Evolutionary conservation across 371 early-diverging fungal species (phyloP).

Genomic region (Circinella minor): DNA sequence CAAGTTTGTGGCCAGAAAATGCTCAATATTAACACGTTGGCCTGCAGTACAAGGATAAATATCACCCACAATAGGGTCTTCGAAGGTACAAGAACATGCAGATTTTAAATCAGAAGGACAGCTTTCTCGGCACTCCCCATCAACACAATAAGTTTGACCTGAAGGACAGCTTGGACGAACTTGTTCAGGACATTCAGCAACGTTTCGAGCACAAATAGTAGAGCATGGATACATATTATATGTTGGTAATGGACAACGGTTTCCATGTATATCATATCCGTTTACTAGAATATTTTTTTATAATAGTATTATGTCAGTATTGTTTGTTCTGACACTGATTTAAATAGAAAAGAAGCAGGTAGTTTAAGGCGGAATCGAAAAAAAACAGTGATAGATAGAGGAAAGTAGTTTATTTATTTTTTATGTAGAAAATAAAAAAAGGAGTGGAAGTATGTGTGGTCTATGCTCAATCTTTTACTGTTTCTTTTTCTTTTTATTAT

Average conservation of each 20-base stretch:
- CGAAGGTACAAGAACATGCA: slow-evolving; percentile 48
- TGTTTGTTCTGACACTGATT: too few species aligned
- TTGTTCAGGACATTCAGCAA: slow-evolving; percentile 37
- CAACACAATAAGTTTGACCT: slow-evolving; percentile 52
- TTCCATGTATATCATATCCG: slow-evolving; percentile 41
- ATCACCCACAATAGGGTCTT: slow-evolving; percentile 27
- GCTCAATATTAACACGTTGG: slow-evolving; percentile 36
- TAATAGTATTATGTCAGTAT: too few species aligned
- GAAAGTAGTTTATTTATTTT: neutral
- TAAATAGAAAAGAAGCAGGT: too few species aligned
- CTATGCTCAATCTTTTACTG: too few species aligned
- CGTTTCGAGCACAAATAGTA: slow-evolving; percentile 53
- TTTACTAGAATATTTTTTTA: slow-evolving; percentile 45
- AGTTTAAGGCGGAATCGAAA: too few species aligned
- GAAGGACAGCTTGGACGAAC: slow-evolving; percentile 44
- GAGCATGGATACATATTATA: slow-evolving; percentile 49
- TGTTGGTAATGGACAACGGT: slow-evolving; percentile 45
- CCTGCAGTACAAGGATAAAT: slow-evolving; percentile 31
- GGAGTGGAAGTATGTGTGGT: neutral
- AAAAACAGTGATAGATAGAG: neutral
- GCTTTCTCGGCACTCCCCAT: slow-evolving; percentile 50
- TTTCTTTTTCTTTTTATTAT: neutral
- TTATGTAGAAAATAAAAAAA: neutral
- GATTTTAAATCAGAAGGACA: slow-evolving; percentile 40
- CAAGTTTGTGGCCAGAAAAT: slow-evolving; percentile 51